A percentile compares a stretch with the other conserved stretches of the same genome.
Conservation (phyloP, 768 basidiomycete genomes). For the Pholiota molesta region DNA sequence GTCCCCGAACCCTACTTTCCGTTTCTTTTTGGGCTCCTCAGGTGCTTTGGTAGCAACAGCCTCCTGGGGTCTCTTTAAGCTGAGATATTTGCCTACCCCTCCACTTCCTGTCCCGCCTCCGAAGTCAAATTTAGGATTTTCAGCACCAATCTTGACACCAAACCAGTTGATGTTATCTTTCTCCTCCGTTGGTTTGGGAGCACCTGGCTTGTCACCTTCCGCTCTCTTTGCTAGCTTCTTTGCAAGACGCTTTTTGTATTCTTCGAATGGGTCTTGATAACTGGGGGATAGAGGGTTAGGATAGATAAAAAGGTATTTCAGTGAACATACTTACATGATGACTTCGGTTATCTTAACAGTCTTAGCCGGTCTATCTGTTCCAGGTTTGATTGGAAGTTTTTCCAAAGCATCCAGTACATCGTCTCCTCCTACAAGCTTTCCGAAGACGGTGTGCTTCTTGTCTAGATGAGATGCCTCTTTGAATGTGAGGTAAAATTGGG, state of each 20-base stretch:
- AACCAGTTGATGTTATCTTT: conserved; percentile 86
- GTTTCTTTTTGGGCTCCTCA: conserved; percentile 73
- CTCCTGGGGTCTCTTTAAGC: conserved; percentile 49
- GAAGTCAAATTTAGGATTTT: conserved; percentile 29
- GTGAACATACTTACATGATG: conserved; percentile 72
- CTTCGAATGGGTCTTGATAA: conserved; percentile 94
- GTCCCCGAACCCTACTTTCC: conserved; percentile 88
- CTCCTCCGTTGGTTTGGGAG: conserved; percentile 48
- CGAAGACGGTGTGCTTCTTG: conserved; percentile 95
- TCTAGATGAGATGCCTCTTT: conserved; percentile 82
- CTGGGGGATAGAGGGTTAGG: conserved; percentile 37
- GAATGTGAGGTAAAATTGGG: conserved; percentile 96
- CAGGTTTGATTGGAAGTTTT: conserved; percentile 76
- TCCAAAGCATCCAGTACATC: conserved; percentile 88
- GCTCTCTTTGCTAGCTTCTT: conserved; percentile 72
- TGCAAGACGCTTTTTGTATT: conserved; percentile 81
- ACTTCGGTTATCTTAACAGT: conserved; percentile 85
- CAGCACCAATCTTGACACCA: conserved; percentile 78
- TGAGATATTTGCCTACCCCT: conserved; percentile 83
- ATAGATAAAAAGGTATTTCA: not conserved
- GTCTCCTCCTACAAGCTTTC: conserved; percentile 95
- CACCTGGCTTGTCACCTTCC: conserved; percentile 38
- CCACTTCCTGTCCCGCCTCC: conserved; percentile 36
- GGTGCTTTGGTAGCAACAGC: conserved; percentile 11
- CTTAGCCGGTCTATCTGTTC: conserved; percentile 86